A percentile compares a stretch with the other conserved stretches of the same genome.
Conservation (phyloP, 192 early-diverging fungal genomes). For the Backusella macrospora region DNA sequence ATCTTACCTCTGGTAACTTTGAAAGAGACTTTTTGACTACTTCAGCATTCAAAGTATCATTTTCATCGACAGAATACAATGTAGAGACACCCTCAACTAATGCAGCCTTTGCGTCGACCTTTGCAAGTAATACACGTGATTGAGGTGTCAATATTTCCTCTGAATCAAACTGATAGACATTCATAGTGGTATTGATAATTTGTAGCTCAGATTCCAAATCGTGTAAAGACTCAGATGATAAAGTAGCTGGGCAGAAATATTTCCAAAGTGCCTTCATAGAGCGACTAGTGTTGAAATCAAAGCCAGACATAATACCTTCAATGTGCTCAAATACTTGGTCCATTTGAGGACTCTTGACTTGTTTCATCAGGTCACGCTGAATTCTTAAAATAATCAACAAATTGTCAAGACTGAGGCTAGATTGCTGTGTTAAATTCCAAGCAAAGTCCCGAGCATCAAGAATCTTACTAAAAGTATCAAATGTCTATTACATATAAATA, state of each 20-base stretch:
- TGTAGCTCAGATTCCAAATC: slow-evolving; percentile 45
- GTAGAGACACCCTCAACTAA: slow-evolving; percentile 70
- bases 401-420: slow-evolving; percentile 53
- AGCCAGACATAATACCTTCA: slow-evolving; percentile 27
- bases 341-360: background rate
- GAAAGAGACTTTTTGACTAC: slow-evolving; percentile 47
- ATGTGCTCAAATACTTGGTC: slow-evolving; percentile 6
- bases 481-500: slow-evolving; percentile 23
- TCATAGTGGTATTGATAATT: slow-evolving; percentile 26
- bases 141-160: slow-evolving; percentile 13
- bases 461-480: slow-evolving; percentile 41
- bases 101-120: slow-evolving; percentile 58
- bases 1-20: slow-evolving; percentile 54
- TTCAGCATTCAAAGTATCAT: slow-evolving; percentile 43
- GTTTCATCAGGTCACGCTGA: slow-evolving; percentile 31
- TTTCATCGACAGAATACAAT: slow-evolving; percentile 68
- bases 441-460: slow-evolving; percentile 58
- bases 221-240: slow-evolving; percentile 48
- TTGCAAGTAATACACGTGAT: slow-evolving; percentile 27
- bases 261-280: slow-evolving; percentile 61
- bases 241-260: slow-evolving; percentile 50
- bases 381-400: slow-evolving; percentile 55
- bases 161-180: slow-evolving; percentile 24
- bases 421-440: slow-evolving; percentile 46
- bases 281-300: slow-evolving; percentile 45